phyloP scores from a whole-genome alignment of 2,329 filamentous ascomycete genomes.

The Polytolypa hystricis region DNA sequence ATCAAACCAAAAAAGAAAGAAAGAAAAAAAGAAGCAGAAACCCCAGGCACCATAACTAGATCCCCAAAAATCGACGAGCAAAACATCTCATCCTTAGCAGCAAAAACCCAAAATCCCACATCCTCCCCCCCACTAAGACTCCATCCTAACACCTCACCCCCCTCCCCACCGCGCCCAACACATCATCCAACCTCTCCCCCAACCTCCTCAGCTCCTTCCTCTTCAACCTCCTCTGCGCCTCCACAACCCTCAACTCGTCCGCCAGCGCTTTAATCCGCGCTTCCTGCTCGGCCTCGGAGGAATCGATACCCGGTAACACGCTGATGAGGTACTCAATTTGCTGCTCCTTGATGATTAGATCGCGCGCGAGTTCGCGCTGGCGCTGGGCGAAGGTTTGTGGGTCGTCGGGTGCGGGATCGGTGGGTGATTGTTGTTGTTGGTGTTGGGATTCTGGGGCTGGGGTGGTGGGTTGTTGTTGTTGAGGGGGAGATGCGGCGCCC shows the following conservation, averaged over 20 bases:
- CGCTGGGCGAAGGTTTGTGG: slow-evolving; percentile 32
- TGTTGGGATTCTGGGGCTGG: slow-evolving; percentile 5
- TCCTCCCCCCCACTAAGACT: not conserved
- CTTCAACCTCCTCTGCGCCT: slow-evolving; percentile 32
- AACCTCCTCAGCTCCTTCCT: slow-evolving; percentile 32
- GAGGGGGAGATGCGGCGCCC: not conserved
- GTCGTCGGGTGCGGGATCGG: slow-evolving; percentile 27
- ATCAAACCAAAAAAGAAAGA: not conserved
- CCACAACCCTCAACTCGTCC: slow-evolving; percentile 32
- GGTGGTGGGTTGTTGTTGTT: slow-evolving; percentile 2
- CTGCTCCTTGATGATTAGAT: slow-evolving; percentile 39
- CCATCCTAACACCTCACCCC: slow-evolving; percentile 10
- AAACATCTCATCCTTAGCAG: too few species aligned
- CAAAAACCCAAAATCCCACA: not conserved
- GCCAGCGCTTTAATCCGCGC: slow-evolving; percentile 32
- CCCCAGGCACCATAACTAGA: not conserved
- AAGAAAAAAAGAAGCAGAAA: not conserved
- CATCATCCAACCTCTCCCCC: slow-evolving; percentile 30
- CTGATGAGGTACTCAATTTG: slow-evolving; percentile 40
- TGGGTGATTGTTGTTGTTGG: slow-evolving; percentile 14
- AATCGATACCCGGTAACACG: slow-evolving; percentile 35
- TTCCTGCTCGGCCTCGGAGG: slow-evolving; percentile 35
- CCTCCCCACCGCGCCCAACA: slow-evolving; percentile 30
- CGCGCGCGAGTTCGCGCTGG: slow-evolving; percentile 37
- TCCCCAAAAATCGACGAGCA: not conserved